Evolutionary conservation across 306 rosid species (phyloP), one percentile per base, ranked within the genome.

Genomic region (Quercus ilex): DNA sequence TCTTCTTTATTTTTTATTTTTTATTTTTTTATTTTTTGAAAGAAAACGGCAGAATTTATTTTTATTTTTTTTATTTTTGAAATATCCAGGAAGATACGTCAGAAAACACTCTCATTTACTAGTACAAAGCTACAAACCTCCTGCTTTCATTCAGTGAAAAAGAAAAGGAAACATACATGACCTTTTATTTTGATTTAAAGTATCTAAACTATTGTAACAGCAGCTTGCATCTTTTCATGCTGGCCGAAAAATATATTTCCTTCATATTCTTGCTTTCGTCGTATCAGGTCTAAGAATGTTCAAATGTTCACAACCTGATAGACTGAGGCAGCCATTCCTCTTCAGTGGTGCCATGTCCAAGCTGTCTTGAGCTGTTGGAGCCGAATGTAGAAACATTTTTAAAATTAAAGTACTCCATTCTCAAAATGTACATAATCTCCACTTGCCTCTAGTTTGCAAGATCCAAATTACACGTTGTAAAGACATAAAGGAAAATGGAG

Each of bases 371-470:
- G 81, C 74, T 92, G 81, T 92, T 94, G 79, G 97, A 94, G 18
- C 97, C 97, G 57, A 94, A 94, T 20, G 99, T 77, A 84, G 91
- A 91, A 67, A 80, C 97, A 52, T 69, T 63, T 76, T 97, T 97
- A 94, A 97, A 89, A 91, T 97, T 85, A 74, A 77, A 76, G 5
- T 65, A 19, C 23, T 51, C 65, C 28, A 65, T 2, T 77, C 25
- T 3, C 71, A 51, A 33, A 79, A 81, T 41, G 28, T 41, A 69
- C 38, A 59, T 74, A 75, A 84, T 69, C 57, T 25, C 2, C 9
- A 83, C 97, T 91, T 89, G 94, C 99, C 97, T 94, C 97, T 74
- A 94, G 84, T 81, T 86, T 55, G 97, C 97, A 62, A 92, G 94
- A 78, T 89, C 94, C 94, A 94, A 86, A 85, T 86, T 85, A 83